Conservation (phyloP, 345 rosid genomes). For the Odontarrhena argentea region DNA sequence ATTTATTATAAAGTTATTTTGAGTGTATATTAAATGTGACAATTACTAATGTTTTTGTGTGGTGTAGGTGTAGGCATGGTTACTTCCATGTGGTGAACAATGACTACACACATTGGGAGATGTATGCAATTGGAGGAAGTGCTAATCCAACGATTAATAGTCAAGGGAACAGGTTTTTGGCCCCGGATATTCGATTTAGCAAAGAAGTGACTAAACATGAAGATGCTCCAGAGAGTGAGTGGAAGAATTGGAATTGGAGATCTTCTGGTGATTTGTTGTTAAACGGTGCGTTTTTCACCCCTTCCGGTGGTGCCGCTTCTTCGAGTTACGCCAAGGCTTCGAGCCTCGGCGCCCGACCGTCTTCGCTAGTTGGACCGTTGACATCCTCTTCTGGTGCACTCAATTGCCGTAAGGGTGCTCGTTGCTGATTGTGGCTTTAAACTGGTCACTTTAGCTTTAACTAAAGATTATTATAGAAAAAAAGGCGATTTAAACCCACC, state of each 20-base stretch:
- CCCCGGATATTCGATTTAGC: constrained; percentile 61
- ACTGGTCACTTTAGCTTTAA: background rate
- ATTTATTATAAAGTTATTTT: no score
- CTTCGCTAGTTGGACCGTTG: constrained; percentile 52
- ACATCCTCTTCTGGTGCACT: constrained; percentile 57
- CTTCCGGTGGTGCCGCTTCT: constrained; percentile 53
- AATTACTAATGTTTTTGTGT: background rate
- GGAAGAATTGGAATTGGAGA: constrained; percentile 70
- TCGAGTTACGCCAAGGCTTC: constrained; percentile 63
- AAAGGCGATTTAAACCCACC: constrained; percentile 39
- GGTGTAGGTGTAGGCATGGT: constrained; percentile 73
- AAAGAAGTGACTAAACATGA: constrained; percentile 73
- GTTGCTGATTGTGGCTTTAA: constrained; percentile 43
- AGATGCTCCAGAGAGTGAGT: constrained; percentile 50
- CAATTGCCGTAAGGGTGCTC: constrained; percentile 54
- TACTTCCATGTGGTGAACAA: constrained; percentile 93
- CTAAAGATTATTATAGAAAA: constrained; percentile 28
- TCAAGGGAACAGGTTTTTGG: constrained; percentile 78
- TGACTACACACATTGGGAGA: constrained; percentile 89
- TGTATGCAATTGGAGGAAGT: constrained; percentile 90
- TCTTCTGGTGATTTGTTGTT: constrained; percentile 57
- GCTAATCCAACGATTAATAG: constrained; percentile 82
- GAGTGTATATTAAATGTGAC: no score
- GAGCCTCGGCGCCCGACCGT: constrained; percentile 57
- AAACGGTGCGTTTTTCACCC: constrained; percentile 65